phyloP scores from a whole-genome alignment of 495 filamentous ascomycete genomes.

The Amorphotheca resinae region DNA sequence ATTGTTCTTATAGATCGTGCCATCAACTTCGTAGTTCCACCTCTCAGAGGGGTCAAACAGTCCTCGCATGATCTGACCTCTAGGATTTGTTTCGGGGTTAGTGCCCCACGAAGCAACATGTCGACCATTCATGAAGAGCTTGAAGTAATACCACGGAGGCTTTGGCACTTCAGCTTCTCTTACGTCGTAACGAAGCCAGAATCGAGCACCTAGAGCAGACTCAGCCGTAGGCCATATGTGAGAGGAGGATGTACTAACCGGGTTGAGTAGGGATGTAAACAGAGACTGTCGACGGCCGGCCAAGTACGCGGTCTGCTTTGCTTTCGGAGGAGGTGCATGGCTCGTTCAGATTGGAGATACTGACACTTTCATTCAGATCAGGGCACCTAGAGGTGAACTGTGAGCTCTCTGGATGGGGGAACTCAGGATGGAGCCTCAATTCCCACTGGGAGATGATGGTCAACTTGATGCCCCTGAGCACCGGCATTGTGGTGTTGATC shows the following conservation, averaged over 20 bases:
- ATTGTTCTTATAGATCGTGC: constrained; percentile 16
- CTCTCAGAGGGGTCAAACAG: constrained; percentile 30
- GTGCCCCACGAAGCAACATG: constrained; percentile 35
- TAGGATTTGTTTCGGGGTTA: constrained; percentile 18
- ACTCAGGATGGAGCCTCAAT: constrained; percentile 26
- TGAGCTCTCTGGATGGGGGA: constrained; percentile 37
- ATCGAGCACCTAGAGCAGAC: constrained; percentile 28
- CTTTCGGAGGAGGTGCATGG: constrained; percentile 3
- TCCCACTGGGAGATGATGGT: constrained; percentile 13
- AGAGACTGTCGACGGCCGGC: constrained; percentile 20
- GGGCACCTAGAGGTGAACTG: constrained; percentile 8
- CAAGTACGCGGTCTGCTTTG: constrained; percentile 14
- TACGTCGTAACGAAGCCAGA: constrained; percentile 32
- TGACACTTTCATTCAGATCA: background rate
- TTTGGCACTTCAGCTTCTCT: constrained; percentile 23
- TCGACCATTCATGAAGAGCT: constrained; percentile 37
- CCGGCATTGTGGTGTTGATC: constrained; percentile 28
- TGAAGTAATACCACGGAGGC: constrained; percentile 33
- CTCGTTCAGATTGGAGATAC: background rate
- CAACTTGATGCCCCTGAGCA: constrained; percentile 33
- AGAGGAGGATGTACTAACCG: constrained; percentile 22
- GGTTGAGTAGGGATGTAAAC: constrained; percentile 38
- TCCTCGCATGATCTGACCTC: constrained; percentile 29
- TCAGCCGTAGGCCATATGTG: constrained; percentile 8
- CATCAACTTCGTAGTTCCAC: constrained; percentile 13